phyloP scores from a whole-genome alignment of 148 eudicot genomes.

The Chenopodium suecicum region DNA sequence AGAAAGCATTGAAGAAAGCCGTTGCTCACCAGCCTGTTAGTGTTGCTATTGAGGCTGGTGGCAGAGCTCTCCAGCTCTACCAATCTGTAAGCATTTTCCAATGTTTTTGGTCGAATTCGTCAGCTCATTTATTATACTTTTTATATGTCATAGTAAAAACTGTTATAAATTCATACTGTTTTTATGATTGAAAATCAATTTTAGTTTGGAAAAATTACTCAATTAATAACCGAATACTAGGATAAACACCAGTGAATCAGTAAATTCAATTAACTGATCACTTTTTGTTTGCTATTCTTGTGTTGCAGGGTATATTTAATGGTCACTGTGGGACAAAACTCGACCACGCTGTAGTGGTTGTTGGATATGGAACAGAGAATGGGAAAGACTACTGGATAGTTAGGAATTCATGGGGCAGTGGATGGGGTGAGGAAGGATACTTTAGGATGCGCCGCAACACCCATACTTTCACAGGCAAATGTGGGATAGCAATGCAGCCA shows the following conservation, averaged over 20 bases:
- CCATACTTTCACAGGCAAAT: constrained; percentile 52
- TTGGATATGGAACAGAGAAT: constrained; percentile 75
- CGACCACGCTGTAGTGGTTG: constrained; percentile 88
- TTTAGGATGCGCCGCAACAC: constrained; percentile 62
- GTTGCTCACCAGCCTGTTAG: constrained; percentile 94
- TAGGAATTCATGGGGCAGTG: constrained; percentile 85
- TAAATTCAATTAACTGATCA: not conserved
- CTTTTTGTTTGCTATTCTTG: not conserved
- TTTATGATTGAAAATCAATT: not conserved
- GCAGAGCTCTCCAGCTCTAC: constrained; percentile 70
- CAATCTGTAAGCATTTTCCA: constrained; percentile 43
- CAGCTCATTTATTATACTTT: not conserved
- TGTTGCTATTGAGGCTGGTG: constrained; percentile 88
- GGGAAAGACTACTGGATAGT: constrained; percentile 84
- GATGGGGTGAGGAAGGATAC: constrained; percentile 91
- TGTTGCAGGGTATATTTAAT: constrained; percentile 64
- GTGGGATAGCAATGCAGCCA: constrained; percentile 81
- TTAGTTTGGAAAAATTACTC: not conserved
- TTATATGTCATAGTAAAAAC: not conserved
- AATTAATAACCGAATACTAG: too few species aligned
- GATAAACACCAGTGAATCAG: not conserved
- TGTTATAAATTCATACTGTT: too few species aligned
- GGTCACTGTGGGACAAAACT: constrained; percentile 69
- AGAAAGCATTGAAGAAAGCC: constrained; percentile 77
- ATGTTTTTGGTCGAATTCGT: not conserved